Base-by-base conservation (phyloP, 805 yeast genomes). In the Ogataea philodendri region DNA sequence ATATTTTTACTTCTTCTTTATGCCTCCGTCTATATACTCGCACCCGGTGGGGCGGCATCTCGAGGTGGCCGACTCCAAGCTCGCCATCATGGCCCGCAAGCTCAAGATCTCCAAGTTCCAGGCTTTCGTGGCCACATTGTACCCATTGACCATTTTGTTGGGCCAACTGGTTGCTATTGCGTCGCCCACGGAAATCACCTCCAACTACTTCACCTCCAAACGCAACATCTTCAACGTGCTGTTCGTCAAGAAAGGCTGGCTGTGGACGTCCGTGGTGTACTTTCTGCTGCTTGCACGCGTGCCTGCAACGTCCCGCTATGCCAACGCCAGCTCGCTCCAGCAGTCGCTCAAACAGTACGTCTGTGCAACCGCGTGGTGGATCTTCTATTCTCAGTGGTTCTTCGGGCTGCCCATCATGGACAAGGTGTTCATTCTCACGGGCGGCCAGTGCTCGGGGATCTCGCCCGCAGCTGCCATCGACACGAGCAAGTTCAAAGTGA, bases 231-330 rank as follows among this genome's bases (percentile, higher is more conserved):
- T 89, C 42, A 90, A 90, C 59, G 70, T 70, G 14, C 30, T 72
- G 5, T 85, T 93, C 55, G 96, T 90, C 23, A 93, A 90, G 52
- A 71, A 70, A 16, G 97, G 97, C 2, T 93, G 97, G 97, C 69
- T 76, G 10, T 93, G 97, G 97, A 88, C 95, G 1, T 59, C 77
- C 0, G 5, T 72, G 4, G 68, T 69, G 3, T 69, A 62, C 27
- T 21, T 40, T 7, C 32, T 50, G 13, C 29, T 57, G 15, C 15
- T 53, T 3, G 9, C 20, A 7, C 30, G 41, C 15, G 41, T 46
- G n/a, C 39, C 23, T 29, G 28, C 23, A 22, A 39, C 38, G 11
- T 45, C 51, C n/a, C 32, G 19, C n/a, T 22, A 9, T 15, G 35
- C 20, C 32, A 40, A 23, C 24, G 22, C 22, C 6, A 28, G 23